Base-by-base conservation (phyloP, 352 stramenopile species). In the Thraustotheca clavata region DNA sequence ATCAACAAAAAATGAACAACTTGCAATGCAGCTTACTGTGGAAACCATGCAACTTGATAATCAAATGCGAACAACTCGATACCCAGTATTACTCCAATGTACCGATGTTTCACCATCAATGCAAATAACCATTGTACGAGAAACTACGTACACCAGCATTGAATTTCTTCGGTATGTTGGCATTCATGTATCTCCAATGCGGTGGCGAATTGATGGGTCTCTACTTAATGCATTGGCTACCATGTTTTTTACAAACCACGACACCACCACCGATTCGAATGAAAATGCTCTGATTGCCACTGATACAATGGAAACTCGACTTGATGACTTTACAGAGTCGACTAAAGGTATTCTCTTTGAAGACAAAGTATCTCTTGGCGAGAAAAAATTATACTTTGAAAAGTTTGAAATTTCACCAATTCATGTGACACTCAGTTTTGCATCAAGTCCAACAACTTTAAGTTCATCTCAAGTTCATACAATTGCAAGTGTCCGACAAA, bases 331-430 rank as follows among this genome's bases (percentile, higher is more conserved):
- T 52, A 59, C 27, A 1, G 60, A n/a, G 49, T 68, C 32, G 46
- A 71, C 48, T 26, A 63, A 1, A 22, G 57, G 34, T 69, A 60
- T 35, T 60, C 62, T 22, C 61, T 55, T 22, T 68, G 69, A 0
- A 70, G 67, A 36, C 11, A 8, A 49, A 62, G 36, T 59, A 29
- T 27, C 16, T 29, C 68, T 26, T 68, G 52, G 22, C 47, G 55
- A 34, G 52, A 92, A 87, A 48, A 95, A 95, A 55, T 67, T 95
- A 9, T 95, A 95, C 68, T 94, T 95, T 38, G 86, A 95, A 76
- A 85, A 93, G 68, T 93, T 95, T 55, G 73, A 88, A 49, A 90
- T 95, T 61, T 79, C 89, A 32, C 74, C 81, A 14, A 95, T 95
- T 49, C 72, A 78, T 72, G 83, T 83, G 29, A 91, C 80, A 1